Evolutionary conservation across 768 basidiomycete species (phyloP), one percentile per base, ranked within the genome.

Genomic region (Gautieria morchelliformis): DNA sequence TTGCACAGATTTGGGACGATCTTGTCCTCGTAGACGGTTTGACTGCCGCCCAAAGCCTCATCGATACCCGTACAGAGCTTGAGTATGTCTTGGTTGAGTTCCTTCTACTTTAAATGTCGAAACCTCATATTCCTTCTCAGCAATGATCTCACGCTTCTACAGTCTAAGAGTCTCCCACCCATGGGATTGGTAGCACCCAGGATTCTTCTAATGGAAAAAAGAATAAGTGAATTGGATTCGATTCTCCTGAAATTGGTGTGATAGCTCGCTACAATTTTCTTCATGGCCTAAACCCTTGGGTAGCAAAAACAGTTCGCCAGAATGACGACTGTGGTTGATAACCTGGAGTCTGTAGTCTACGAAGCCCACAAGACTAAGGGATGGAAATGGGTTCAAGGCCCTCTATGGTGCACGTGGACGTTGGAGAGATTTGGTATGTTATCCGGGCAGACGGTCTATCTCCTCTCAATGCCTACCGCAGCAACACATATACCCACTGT

Each of bases 391-490:
- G 83, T 80, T 2, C 75, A 77, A 61, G 86, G 90, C 59, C 83
- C 87, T 0, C 71, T 92, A 45, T 92, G 89, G 89, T 71, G 79
- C 24, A 89, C 89, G 11, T 92, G 89, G 89, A 74, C 89, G 0
- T 70, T 91, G 27, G 84, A 87, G 62, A 85, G 80, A 68, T 89
- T 92, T 57, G 86, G 89, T 87, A 59, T 42, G 74, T 37, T 65
- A 52, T 19, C 35, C 41, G 45, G 42, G 6, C n/a, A 17, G 20
- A 15, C 9, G 54, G 19, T 46, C 27, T 52, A 49, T 35, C 30
- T 30, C 17, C 47, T 32, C 27, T 22, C 27, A 52, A 15, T 32
- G 17, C 32, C 12, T 42, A 5, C 5, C 35, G n/a, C 15, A 89
- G 88, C 81, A 12, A 75, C 74, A 17, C 76, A 75, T 9, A 66